Conservation (phyloP, 768 basidiomycete genomes). For the Tulasnella sp. region DNA sequence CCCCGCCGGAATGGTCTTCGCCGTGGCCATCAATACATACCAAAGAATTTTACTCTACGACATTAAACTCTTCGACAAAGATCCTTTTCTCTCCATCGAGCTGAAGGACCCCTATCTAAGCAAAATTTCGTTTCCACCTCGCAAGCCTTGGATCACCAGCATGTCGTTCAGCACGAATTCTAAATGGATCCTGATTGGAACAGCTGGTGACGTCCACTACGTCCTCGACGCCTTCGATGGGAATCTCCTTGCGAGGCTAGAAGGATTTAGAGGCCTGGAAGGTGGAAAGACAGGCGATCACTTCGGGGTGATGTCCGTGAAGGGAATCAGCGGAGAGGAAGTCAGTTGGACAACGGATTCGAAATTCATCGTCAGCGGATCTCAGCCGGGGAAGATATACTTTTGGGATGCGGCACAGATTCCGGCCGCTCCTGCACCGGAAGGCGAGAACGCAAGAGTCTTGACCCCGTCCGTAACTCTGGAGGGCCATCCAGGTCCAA, state of each 20-base stretch:
- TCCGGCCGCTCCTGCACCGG: conserved; percentile 45
- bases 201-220: conserved; percentile 91
- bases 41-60: conserved; percentile 85
- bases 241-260: conserved; percentile 77
- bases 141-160: conserved; percentile 88
- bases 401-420: conserved; percentile 78
- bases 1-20: conserved; percentile 78
- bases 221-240: conserved; percentile 91
- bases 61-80: conserved; percentile 83
- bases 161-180: conserved; percentile 89
- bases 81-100: conserved; percentile 82
- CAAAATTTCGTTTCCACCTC: conserved; percentile 80
- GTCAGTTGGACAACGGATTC: conserved; percentile 94
- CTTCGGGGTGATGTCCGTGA: conserved; percentile 61
- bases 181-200: conserved; percentile 88
- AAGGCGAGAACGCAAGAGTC: conserved; percentile 50
- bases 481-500: conserved; percentile 82
- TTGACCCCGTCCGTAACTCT: conserved; percentile 57
- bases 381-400: conserved; percentile 78
- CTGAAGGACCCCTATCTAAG: conserved; percentile 80
- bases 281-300: conserved; percentile 55
- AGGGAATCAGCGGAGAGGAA: conserved; percentile 90
- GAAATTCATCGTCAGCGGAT: conserved; percentile 84
- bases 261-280: conserved; percentile 83
- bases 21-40: conserved; percentile 81